phyloP scores from a whole-genome alignment of 177 flowering plant species.

The Telopea speciosissima region DNA sequence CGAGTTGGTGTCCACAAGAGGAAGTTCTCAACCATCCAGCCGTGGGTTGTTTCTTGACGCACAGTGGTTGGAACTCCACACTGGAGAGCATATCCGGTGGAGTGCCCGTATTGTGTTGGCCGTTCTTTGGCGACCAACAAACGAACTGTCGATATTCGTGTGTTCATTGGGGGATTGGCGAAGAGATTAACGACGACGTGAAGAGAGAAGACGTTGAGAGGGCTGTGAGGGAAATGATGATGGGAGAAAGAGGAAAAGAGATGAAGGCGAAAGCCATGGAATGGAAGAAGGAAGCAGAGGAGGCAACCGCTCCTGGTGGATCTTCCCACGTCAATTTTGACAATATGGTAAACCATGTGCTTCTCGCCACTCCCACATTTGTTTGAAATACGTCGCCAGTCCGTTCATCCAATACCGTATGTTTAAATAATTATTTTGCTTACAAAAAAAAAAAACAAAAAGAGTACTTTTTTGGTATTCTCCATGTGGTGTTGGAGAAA shows the following conservation, averaged over 20 bases:
- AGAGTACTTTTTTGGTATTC: no score
- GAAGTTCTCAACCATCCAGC: conserved; percentile 23
- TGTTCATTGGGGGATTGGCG: conserved; percentile 26
- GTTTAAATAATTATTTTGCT: no score
- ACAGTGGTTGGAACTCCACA: conserved; percentile 38
- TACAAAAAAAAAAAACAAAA: no score
- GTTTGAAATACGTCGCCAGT: no score
- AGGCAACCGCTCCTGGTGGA: conserved; percentile 19
- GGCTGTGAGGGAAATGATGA: conserved; percentile 27
- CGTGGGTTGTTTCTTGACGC: conserved; percentile 29
- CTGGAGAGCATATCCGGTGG: conserved; percentile 26
- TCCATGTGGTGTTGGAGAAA: no score
- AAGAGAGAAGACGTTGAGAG: conserved; percentile 27
- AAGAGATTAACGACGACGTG: conserved; percentile 31
- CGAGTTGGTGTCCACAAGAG: conserved; percentile 32
- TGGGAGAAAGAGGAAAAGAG: conserved; percentile 26
- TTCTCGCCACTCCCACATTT: no score
- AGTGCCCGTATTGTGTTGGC: conserved; percentile 36
- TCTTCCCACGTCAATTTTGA: conserved; percentile 23
- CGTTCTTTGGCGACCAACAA: conserved; percentile 35
- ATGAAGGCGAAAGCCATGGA: conserved; percentile 22
- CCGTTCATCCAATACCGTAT: no score
- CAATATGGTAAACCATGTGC: no score
- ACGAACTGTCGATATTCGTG: conserved; percentile 23
- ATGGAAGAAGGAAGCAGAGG: conserved; percentile 26